Evolutionary conservation across 306 rosid genomes (phyloP).

Genomic region (Mimosa pudica): DNA sequence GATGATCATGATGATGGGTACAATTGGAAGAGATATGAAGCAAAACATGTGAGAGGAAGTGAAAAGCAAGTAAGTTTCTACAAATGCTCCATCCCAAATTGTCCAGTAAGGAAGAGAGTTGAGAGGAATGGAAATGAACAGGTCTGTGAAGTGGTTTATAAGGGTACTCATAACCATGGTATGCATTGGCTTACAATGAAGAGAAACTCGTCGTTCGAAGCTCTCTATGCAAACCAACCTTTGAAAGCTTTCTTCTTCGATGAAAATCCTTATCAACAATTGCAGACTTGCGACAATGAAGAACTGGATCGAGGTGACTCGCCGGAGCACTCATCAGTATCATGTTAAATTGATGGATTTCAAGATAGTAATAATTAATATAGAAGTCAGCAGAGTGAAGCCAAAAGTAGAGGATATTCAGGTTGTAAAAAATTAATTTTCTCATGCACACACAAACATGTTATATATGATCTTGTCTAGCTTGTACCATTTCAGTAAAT

Average conservation of each 20-base stretch:
- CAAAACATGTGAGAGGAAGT: constrained; percentile 63
- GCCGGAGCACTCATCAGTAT: constrained; percentile 54
- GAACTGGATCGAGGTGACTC: constrained; percentile 51
- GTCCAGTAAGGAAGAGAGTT: constrained; percentile 68
- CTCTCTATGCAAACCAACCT: constrained; percentile 46
- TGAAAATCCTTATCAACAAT: constrained; percentile 50
- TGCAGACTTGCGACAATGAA: constrained; percentile 39
- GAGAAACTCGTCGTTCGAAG: constrained; percentile 52
- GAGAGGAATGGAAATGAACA: constrained; percentile 69
- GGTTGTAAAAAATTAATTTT: too few species aligned
- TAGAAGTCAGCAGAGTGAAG: not conserved
- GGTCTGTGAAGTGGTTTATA: constrained; percentile 59
- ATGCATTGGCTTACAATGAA: constrained; percentile 47
- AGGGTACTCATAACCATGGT: constrained; percentile 73
- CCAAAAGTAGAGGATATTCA: not conserved
- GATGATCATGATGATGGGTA: constrained; percentile 56
- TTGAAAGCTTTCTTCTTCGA: constrained; percentile 28
- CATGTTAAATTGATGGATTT: constrained; percentile 33
- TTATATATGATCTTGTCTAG: too few species aligned
- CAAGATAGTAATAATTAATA: not conserved
- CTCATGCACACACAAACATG: too few species aligned
- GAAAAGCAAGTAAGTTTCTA: constrained; percentile 74
- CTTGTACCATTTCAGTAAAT: too few species aligned
- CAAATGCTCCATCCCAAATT: constrained; percentile 68
- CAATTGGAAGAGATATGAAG: constrained; percentile 81